Percentiles rank a stretch among this genome's conserved stretches.
Evolutionary conservation across 2,329 filamentous ascomycete genomes (phyloP).

Genomic region (Nemania sp.): DNA sequence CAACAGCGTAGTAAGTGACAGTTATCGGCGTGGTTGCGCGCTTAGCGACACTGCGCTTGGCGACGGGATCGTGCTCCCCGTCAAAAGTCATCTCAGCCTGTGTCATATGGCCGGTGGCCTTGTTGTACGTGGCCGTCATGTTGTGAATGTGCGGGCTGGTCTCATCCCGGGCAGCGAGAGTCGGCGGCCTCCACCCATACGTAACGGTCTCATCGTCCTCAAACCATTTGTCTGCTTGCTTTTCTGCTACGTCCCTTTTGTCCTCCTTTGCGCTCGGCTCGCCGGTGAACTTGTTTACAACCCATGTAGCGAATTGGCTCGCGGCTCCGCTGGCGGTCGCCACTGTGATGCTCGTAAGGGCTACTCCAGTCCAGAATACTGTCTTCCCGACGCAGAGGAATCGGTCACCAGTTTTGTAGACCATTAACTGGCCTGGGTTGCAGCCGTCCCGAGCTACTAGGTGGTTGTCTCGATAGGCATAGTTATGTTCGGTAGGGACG

Average conservation of each 20-base stretch:
- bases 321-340: neutral
- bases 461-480: neutral
- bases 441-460: neutral
- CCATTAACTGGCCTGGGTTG: neutral
- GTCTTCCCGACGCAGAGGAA: conserved; percentile 2
- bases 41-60: neutral
- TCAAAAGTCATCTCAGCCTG: conserved; percentile 10
- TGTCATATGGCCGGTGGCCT: neutral
- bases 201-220: conserved; percentile 7
- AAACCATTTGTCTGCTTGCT: neutral
- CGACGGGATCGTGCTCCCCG: neutral
- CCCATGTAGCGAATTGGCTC: conserved; percentile 5
- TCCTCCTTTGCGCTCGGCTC: neutral
- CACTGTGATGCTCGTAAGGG: neutral
- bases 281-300: neutral
- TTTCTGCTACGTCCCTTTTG: neutral
- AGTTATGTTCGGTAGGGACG: neutral
- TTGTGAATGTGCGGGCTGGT: neutral
- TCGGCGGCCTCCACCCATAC: conserved; percentile 1
- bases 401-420: neutral
- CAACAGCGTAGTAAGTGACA: conserved; percentile 1
- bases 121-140: conserved; percentile 7
- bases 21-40: neutral
- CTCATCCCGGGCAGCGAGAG: neutral
- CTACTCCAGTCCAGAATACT: neutral